phyloP scores from a whole-genome alignment of 1,284 basidiomycete species.

The Schizophyllum commune region DNA sequence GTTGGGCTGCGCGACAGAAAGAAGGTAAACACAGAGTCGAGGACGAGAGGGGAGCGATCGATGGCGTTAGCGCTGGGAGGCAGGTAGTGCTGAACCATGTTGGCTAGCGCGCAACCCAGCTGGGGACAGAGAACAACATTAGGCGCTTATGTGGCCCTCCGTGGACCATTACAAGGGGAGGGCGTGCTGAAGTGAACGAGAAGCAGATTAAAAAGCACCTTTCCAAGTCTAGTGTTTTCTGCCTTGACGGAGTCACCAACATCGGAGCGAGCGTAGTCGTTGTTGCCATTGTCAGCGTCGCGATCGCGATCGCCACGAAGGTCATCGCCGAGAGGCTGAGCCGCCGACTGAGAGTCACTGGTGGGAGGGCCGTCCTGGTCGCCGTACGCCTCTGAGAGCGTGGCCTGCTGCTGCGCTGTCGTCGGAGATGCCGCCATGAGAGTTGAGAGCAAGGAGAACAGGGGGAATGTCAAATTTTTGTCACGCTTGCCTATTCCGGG shows the following conservation, averaged over 20 bases:
- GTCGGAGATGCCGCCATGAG: not conserved
- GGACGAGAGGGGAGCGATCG: not conserved
- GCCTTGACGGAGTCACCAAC: not conserved
- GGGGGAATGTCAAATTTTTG: not conserved
- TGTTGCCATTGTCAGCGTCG: not conserved
- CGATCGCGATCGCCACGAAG: not conserved
- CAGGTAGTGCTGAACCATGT: not conserved
- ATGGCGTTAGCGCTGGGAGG: not conserved
- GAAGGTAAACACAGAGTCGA: conserved; percentile 47
- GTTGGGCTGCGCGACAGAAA: conserved; percentile 51
- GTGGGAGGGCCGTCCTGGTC: not conserved
- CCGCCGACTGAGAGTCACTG: not conserved
- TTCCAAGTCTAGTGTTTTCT: not conserved
- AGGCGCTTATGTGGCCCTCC: not conserved
- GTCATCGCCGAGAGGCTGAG: not conserved
- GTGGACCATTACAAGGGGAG: not conserved
- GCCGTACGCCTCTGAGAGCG: not conserved
- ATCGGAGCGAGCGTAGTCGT: not conserved
- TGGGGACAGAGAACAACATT: not conserved
- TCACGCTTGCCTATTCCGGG: not conserved
- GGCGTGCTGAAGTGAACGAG: not conserved
- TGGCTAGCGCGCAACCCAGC: not conserved
- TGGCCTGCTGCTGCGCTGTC: not conserved
- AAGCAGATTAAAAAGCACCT: not conserved
- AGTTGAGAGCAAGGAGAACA: not conserved